These are phyloP conservation scores for Zygosaccharomyces pseudorouxii DNA, from an alignment of 805 yeast genomes.

Conservation along the genomic window DNA sequence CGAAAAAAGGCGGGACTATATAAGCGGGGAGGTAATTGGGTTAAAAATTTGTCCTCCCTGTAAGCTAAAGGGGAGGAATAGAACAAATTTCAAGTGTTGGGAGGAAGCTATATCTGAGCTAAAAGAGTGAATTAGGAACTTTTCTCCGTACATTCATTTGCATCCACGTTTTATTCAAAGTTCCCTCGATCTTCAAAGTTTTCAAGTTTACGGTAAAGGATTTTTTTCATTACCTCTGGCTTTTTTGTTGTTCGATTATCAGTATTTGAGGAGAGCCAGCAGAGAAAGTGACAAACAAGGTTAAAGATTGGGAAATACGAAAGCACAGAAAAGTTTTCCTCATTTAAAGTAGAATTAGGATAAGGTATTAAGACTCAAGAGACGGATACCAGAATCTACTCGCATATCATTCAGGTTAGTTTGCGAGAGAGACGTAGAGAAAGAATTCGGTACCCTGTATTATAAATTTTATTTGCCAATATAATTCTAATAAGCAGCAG, in stretches of 20 bases:
- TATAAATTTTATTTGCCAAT: constrained; percentile 2
- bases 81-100: not conserved
- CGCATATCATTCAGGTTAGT: not conserved
- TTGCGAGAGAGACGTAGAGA: not conserved
- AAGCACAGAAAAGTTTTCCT: not conserved
- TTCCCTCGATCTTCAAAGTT: not conserved
- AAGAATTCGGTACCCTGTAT: constrained; percentile 2
- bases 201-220: not conserved
- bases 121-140: not conserved
- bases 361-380: not conserved
- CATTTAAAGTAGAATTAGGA: not conserved
- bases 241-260: not conserved
- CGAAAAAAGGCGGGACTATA: constrained; percentile 2
- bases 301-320: not conserved
- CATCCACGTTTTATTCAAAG: not conserved
- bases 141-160: not conserved
- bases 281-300: not conserved
- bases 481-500: constrained; percentile 7
- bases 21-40: not conserved
- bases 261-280: not conserved
- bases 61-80: not conserved
- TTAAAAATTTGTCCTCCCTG: not conserved
- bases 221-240: not conserved
- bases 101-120: not conserved
- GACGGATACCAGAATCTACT: constrained; percentile 4